Percentiles rank a stretch among this genome's conserved stretches.
These are phyloP conservation scores for Ziziphus jujuba DNA, from an alignment of 306 rosid genomes.

Conservation along the genomic window DNA sequence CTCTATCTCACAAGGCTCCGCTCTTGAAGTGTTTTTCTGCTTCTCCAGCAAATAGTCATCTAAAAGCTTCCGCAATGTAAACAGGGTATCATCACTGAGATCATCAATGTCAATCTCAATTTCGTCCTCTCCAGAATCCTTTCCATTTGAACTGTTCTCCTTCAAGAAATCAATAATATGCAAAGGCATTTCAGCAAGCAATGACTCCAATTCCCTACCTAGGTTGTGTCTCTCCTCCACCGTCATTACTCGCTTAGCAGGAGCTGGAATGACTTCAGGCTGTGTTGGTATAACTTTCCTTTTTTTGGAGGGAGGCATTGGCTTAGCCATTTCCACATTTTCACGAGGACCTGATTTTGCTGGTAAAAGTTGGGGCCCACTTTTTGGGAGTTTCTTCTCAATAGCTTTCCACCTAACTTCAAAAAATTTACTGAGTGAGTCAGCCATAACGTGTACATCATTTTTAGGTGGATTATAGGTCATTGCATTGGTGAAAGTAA, in stretches of 20 bases:
- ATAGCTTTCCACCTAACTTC: slow-evolving; percentile 76
- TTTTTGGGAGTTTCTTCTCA: slow-evolving; percentile 64
- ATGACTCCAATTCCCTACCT: slow-evolving; percentile 71
- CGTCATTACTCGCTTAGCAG: slow-evolving; percentile 57
- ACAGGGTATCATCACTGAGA: slow-evolving; percentile 71
- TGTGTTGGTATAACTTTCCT: slow-evolving; percentile 51
- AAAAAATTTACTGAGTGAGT: slow-evolving; percentile 61
- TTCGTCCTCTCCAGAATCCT: slow-evolving; percentile 71
- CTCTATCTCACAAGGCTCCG: slow-evolving; percentile 77
- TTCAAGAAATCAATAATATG: slow-evolving; percentile 72
- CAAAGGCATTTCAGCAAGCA: slow-evolving; percentile 61
- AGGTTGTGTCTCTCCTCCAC: slow-evolving; percentile 57
- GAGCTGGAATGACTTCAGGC: slow-evolving; percentile 42
- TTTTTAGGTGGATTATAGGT: slow-evolving; percentile 80
- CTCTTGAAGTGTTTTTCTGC: slow-evolving; percentile 43
- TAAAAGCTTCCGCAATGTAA: slow-evolving; percentile 59
- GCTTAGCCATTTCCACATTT: slow-evolving; percentile 40
- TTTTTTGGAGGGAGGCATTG: slow-evolving; percentile 58
- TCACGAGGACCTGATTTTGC: slow-evolving; percentile 32
- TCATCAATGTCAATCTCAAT: slow-evolving; percentile 82
- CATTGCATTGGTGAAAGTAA: slow-evolving; percentile 78
- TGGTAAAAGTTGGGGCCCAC: slow-evolving; percentile 37
- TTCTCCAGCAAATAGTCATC: slow-evolving; percentile 62
- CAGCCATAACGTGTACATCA: slow-evolving; percentile 70
- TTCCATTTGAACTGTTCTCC: slow-evolving; percentile 63